Conservation (phyloP, 1,284 basidiomycete genomes). For the Apiotrichum sp. region DNA sequence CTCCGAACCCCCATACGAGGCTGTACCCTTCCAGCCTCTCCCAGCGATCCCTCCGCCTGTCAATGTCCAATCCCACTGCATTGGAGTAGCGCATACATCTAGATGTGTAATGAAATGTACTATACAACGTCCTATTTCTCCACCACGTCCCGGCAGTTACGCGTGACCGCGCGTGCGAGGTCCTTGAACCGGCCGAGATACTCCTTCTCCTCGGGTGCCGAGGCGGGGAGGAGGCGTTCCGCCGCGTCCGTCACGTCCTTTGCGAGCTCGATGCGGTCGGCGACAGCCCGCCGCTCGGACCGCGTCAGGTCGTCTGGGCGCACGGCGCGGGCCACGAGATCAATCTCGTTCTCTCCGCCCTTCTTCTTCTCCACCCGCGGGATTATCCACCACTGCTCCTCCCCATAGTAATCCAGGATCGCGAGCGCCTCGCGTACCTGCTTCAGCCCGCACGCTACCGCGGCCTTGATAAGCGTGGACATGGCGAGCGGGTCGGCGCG, state of each 20-base stretch:
- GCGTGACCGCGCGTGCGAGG: neutral
- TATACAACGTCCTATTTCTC: neutral
- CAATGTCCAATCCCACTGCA: neutral
- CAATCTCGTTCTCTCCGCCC: neutral
- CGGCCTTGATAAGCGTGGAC: slow-evolving; percentile 25
- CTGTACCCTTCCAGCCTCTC: too few relatives aligned
- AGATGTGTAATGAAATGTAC: neutral
- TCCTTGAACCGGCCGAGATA: neutral
- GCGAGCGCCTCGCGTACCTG: slow-evolving; percentile 19
- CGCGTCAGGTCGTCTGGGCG: too few relatives aligned
- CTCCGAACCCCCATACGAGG: too few relatives aligned
- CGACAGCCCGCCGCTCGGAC: neutral
- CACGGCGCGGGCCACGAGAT: neutral
- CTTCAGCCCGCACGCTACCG: slow-evolving; percentile 16
- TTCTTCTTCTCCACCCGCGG: too few relatives aligned
- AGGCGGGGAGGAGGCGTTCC: slow-evolving; percentile 3
- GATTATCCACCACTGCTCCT: slow-evolving; percentile 1
- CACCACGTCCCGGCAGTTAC: neutral
- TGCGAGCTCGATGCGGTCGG: slow-evolving; percentile 8
- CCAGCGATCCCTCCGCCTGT: too few relatives aligned
- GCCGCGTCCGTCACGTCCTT: slow-evolving; percentile 3
- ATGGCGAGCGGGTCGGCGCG: slow-evolving; percentile 19
- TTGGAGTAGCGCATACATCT: slow-evolving; percentile 1
- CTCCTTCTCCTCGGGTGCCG: slow-evolving; percentile 2
- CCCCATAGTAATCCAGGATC: slow-evolving; percentile 13